A percentile compares a stretch with the other conserved stretches of the same genome.
These are phyloP conservation scores for Pleurotus platypus DNA, from an alignment of 768 basidiomycete genomes.

Conservation along the genomic window DNA sequence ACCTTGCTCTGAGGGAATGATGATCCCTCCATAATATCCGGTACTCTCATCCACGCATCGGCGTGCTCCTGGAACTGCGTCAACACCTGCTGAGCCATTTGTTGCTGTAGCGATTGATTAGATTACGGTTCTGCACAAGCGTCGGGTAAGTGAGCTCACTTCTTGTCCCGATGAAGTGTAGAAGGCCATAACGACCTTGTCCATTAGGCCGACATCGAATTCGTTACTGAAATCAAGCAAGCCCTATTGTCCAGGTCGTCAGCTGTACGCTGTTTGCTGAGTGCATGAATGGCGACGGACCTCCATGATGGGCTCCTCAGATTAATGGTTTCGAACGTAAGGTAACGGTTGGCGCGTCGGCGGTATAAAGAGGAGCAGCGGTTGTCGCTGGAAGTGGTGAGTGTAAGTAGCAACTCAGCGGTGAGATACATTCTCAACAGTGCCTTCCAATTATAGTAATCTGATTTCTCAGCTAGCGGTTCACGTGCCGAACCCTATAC, in stretches of 20 bases:
- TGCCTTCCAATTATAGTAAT: neutral
- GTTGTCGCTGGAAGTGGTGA: neutral
- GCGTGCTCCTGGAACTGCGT: conserved; percentile 96
- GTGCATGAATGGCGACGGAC: conserved; percentile 14
- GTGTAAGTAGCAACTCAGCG: neutral
- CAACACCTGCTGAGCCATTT: conserved; percentile 88
- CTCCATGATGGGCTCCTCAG: conserved; percentile 39
- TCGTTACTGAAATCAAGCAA: conserved; percentile 92
- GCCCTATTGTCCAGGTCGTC: conserved; percentile 42
- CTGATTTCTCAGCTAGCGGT: neutral
- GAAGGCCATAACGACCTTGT: conserved; percentile 90
- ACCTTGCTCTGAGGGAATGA: conserved; percentile 87
- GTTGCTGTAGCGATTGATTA: conserved; percentile 59
- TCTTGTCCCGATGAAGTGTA: conserved; percentile 83
- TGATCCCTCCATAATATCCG: conserved; percentile 85
- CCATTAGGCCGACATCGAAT: conserved; percentile 89
- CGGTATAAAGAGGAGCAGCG: neutral
- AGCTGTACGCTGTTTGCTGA: conserved; percentile 13
- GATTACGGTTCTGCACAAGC: neutral
- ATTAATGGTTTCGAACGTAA: neutral
- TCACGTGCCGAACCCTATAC: neutral
- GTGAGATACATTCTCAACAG: neutral
- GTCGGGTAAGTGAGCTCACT: conserved; percentile 41
- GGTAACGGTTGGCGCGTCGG: neutral
- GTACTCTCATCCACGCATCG: conserved; percentile 96